Evolutionary conservation across 2,329 filamentous ascomycete species (phyloP), one percentile per base, ranked within the genome.

Genomic region (Herpotrichia juniperi): DNA sequence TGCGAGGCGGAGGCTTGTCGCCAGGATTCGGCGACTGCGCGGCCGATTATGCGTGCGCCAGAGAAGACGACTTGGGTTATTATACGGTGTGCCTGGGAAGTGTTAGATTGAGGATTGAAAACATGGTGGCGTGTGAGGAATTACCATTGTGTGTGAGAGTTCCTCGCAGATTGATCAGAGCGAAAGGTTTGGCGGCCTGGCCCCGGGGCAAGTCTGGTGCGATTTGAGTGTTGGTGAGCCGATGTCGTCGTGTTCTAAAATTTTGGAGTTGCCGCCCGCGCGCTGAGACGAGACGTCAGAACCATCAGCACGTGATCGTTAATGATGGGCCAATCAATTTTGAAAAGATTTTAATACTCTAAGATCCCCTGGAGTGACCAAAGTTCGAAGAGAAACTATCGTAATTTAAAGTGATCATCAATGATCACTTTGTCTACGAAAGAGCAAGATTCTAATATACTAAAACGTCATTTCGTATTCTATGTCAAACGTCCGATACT

Each of bases 21-120:
- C 80, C 96, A 99, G 61, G 94, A 94, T 79, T 97, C 94, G 67
- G 87, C 81, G 73, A 97, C 94, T 67, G 94, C 93, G 64, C 93
- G 91, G 60, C 93, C 92, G 74, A 99, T 86, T 64, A 97, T 94
- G 67, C 94, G 91, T 57, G 87, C 85, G 80, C 93, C 93, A 69
- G 91, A 92, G 62, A 97, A 75, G 77, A 97, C 87, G 78, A 96
- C 92, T 79, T 96, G 91, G 57, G 91, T 91, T 80, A 99, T 88
- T 77, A 97, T 89, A 69, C 92, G 90, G 81, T 97, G 91, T 74
- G 93, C 93, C 93, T 96, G 64, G 10, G 30, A 40, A 17, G 46
- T 42, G 61, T 74, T 64, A 71, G 62, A 56, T 21, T 49, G 25
- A 21, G 30, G n/a, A 48, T 46, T 46, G 21, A 8, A 22, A n/a